phyloP scores from a whole-genome alignment of 768 basidiomycete species.

The Naematelia encephala region DNA sequence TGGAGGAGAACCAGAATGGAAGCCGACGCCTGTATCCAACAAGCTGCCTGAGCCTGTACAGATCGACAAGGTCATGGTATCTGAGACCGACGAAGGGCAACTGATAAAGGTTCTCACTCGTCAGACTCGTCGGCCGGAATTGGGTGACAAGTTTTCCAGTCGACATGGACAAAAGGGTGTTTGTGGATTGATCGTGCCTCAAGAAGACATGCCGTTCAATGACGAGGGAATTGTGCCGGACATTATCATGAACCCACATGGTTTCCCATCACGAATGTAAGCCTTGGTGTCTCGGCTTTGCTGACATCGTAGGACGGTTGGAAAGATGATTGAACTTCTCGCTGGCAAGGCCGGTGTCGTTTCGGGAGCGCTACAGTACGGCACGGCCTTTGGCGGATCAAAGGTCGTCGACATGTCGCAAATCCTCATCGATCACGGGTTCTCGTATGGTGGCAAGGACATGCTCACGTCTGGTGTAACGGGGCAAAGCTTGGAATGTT shows the following conservation, averaged over 20 bases:
- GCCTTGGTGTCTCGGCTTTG: constrained; percentile 7
- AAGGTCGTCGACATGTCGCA: constrained; percentile 99
- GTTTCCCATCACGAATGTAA: constrained; percentile 83
- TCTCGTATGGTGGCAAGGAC: constrained; percentile 98
- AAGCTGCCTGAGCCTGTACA: constrained; percentile 90
- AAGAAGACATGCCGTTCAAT: constrained; percentile 99
- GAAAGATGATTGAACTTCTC: constrained; percentile 98
- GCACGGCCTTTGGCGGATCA: constrained; percentile 85
- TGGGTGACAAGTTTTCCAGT: constrained; percentile 98
- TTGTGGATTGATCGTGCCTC: constrained; percentile 96
- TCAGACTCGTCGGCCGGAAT: constrained; percentile 91
- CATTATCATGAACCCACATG: constrained; percentile 99
- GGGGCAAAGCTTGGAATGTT: constrained; percentile 91
- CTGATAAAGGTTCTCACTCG: constrained; percentile 96
- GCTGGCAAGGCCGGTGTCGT: constrained; percentile 96
- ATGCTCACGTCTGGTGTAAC: constrained; percentile 98
- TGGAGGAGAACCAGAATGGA: constrained; percentile 59
- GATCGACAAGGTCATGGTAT: constrained; percentile 97
- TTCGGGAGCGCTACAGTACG: constrained; percentile 57
- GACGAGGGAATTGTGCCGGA: constrained; percentile 95
- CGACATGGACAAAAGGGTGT: constrained; percentile 99
- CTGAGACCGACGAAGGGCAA: constrained; percentile 93
- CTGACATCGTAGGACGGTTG: constrained; percentile 74
- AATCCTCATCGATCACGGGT: constrained; percentile 89
- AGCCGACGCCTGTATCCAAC: constrained; percentile 86